Evolutionary conservation across 495 filamentous ascomycete species (phyloP).

Genomic region (Melanomma pulvis-pyrius): DNA sequence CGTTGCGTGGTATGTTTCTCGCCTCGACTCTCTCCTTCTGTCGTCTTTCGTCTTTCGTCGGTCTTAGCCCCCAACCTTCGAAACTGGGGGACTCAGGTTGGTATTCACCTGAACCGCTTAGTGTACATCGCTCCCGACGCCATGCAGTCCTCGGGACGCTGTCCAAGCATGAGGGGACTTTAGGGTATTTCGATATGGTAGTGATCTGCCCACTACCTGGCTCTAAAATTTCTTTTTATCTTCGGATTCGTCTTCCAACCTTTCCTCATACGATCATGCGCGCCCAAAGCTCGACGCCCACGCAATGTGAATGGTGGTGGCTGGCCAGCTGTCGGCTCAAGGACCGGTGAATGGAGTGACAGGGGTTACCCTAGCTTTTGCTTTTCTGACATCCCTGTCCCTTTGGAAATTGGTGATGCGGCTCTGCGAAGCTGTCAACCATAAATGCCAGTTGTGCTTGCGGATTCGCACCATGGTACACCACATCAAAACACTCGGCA

Average conservation of each 20-base stretch:
- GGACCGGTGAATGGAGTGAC: constrained; percentile 31
- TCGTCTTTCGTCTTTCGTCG: not conserved
- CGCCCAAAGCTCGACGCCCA: constrained; percentile 24
- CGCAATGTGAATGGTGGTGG: constrained; percentile 21
- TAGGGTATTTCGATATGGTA: constrained; percentile 16
- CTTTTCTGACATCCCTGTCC: not conserved
- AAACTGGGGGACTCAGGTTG: constrained; percentile 5
- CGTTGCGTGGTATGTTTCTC: constrained; percentile 13
- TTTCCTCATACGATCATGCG: constrained; percentile 31
- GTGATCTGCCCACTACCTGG: constrained; percentile 24
- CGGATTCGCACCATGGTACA: constrained; percentile 9
- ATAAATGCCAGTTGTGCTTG: constrained; percentile 29
- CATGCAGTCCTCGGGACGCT: not conserved
- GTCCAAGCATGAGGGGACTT: constrained; percentile 2
- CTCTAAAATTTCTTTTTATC: constrained; percentile 25
- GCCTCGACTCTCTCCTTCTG: constrained; percentile 10
- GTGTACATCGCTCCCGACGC: not conserved
- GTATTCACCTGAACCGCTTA: constrained; percentile 11
- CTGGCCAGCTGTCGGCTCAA: constrained; percentile 23
- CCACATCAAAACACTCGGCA: constrained; percentile 26
- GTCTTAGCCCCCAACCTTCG: not conserved
- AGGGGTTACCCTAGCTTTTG: constrained; percentile 2
- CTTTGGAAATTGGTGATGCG: constrained; percentile 23
- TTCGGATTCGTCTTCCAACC: constrained; percentile 18
- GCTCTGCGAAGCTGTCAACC: constrained; percentile 30